Evolutionary conservation across 805 yeast species (phyloP), one percentile per base, ranked within the genome.

Genomic region (Teunomyces atbi): DNA sequence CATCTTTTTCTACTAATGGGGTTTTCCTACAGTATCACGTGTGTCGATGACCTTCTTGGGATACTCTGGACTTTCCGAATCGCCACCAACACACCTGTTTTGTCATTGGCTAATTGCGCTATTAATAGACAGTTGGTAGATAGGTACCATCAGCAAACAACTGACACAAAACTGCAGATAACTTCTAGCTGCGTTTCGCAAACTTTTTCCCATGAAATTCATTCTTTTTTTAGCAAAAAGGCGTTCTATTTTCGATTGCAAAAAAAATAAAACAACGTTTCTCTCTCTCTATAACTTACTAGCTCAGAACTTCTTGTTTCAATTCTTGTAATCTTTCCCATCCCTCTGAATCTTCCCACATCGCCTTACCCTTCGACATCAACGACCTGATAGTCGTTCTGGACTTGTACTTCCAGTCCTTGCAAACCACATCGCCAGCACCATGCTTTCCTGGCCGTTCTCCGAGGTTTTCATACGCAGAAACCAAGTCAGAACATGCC

Each of bases 361-460:
- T 76, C 19, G 73, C 69, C 56, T 79, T 84, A 6, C 96, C 96
- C 59, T 83, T 86, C 13, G 92, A 82, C 79, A 87, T 76, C 53
- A 90, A 70, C 1, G 88, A 78, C 58, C 95, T 77, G 16, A 90
- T 76, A 1, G 87, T 72, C 12, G 86, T 76, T 51, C 83, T 77
- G 1, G 96, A 83, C 62, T 89, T 89, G 67, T 84, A 87, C 59
- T 81, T 86, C 97, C 97, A 91, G 60, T 90, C 96, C 59, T 84
- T 82, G 63, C 97, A 90, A 7, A 91, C 95, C n/a, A 84, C 54
- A 61, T 86, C 89, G 16, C 84, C 95, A 2, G 89, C 90, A 19
- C 85, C 86, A 58, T 83, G 78, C 56, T 81, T 84, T 6, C 95
- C 95, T 8, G 87, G 86, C 54, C 81, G 64, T 47, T 86, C 94